These are phyloP conservation scores for Podospora anserina DNA, from an alignment of 495 filamentous ascomycete species.

Conservation along the genomic window DNA sequence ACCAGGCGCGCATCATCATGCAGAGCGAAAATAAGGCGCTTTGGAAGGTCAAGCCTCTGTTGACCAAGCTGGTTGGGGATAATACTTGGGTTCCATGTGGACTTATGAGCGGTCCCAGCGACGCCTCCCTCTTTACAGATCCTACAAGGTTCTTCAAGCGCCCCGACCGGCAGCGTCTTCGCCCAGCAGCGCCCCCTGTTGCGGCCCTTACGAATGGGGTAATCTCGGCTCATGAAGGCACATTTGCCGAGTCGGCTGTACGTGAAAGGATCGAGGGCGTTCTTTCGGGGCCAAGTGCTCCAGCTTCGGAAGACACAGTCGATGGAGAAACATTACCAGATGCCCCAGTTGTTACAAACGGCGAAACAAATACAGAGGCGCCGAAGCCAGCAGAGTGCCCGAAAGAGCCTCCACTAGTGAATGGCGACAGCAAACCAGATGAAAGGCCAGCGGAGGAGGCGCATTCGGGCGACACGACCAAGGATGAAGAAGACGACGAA, in stretches of 20 bases:
- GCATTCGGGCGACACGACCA: background rate
- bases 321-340: conserved; percentile 24
- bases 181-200: conserved; percentile 5
- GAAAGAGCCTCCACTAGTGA: conserved; percentile 8
- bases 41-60: conserved; percentile 73
- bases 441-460: background rate
- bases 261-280: background rate
- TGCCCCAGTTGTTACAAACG: conserved; percentile 9
- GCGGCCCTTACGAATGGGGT: conserved; percentile 3
- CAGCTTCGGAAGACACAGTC: conserved; percentile 11
- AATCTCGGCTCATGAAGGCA: background rate
- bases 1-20: conserved; percentile 63
- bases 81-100: conserved; percentile 73
- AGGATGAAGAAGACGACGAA: conserved; percentile 15
- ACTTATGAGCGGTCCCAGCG: conserved; percentile 53
- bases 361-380: background rate
- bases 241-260: background rate
- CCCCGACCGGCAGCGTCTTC: conserved; percentile 6
- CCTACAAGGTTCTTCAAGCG: conserved; percentile 30
- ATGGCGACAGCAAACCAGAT: conserved; percentile 12
- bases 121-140: conserved; percentile 42
- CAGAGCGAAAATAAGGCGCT: conserved; percentile 72
- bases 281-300: background rate
- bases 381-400: background rate
- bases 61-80: conserved; percentile 76